These are phyloP conservation scores for Nasturtium officinale DNA, from an alignment of 345 rosid species.

Conservation along the genomic window DNA sequence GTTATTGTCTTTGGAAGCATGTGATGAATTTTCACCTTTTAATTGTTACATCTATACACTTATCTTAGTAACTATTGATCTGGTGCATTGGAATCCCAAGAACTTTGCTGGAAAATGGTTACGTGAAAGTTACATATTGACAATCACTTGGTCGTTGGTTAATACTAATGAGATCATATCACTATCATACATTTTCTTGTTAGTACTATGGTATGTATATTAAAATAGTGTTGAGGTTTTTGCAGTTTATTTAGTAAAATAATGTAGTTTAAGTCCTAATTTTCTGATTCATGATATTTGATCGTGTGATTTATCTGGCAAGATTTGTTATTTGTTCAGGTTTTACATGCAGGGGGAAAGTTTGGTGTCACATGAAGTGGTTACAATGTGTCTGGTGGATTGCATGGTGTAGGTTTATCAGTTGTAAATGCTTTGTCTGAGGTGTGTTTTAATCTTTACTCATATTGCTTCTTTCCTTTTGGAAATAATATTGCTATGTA, in stretches of 20 bases:
- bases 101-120: background rate
- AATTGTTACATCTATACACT: conserved; percentile 20
- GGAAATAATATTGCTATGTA: background rate
- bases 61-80: background rate
- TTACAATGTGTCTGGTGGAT: conserved; percentile 93
- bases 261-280: too few relatives aligned
- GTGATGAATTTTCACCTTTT: conserved; percentile 2
- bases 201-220: too few relatives aligned
- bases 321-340: conserved; percentile 53
- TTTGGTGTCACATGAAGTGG: conserved; percentile 98
- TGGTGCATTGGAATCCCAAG: background rate
- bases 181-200: background rate
- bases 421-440: conserved; percentile 98
- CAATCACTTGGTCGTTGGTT: background rate
- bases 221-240: too few relatives aligned
- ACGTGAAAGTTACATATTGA: background rate
- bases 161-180: background rate
- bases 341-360: too few relatives aligned
- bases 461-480: background rate
- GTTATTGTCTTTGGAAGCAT: conserved; percentile 3
- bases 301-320: too few relatives aligned
- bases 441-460: conserved; percentile 52
- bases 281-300: too few relatives aligned
- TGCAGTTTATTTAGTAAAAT: too few relatives aligned
- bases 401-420: conserved; percentile 97